Base-by-base conservation (phyloP, 805 yeast genomes). In the Candida xyloterini region DNA sequence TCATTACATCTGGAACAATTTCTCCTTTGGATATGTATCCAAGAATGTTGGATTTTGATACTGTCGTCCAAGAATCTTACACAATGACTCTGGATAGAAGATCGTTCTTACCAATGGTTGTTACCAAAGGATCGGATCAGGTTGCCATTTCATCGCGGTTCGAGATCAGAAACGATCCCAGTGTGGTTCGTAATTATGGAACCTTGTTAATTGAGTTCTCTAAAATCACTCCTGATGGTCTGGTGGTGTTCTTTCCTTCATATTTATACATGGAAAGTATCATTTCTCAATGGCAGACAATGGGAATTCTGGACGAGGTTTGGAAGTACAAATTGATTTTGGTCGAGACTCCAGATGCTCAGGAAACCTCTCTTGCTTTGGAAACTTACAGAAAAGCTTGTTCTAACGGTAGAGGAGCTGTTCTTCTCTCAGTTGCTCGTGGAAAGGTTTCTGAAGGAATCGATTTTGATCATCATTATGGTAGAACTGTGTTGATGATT, bases 21-120 rank as follows among this genome's bases (percentile, higher is more conserved):
- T 91, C 98, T 0, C 99, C 99, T 1, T 75, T 93, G 60, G 98
- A 93, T 56, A 93, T 93, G 99, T 93, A 93, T 60, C 99, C 99
- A 6, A 82, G 87, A 53, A 91, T 91, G 98, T 68, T 91, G 46
- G 85, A 89, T 57, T 91, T 93, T 63, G 89, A 86, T 37, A 90
- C 98, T 0, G 95, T 90, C 3, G 73, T 93, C 25, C 96, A 90
- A 62, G 93, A 89, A 58, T 90, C 97, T 0, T 93, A 93, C 58
- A 79, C 97, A 1, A 93, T 93, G 97, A 87, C 99, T 0, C 74
- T 93, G 50, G 89, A 95, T 3, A 77, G 95, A 53, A 70, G 95
- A 47, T 85, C 98, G 0, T 93, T 93, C 61, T 71, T 93, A 53
- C 99, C 99, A 9, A 77, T 93, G 82, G 82, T 93, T 50, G 95